Base-by-base conservation (phyloP, 345 rosid genomes). In the Ceriops decandra region DNA sequence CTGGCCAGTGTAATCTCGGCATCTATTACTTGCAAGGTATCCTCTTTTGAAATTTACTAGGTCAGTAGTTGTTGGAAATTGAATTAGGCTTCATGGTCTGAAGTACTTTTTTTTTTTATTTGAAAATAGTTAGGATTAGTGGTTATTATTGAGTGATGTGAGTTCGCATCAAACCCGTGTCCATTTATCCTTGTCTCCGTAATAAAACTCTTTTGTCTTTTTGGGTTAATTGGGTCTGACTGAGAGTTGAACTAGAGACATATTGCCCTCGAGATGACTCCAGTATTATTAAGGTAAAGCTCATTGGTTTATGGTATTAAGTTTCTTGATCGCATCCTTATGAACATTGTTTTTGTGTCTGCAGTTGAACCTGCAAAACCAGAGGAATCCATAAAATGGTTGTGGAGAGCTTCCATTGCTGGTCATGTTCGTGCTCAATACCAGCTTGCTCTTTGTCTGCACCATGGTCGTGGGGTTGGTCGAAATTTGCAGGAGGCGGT, bases 361-460 rank as follows among this genome's bases (percentile, higher is more conserved):
- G 85, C 82, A 90, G 97, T 67, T 72, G 86, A 95, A 77, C 92
- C 92, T 15, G 46, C 83, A 31, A 78, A 82, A 36, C 81, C 68
- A 0, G 73, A 79, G 71, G 90, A 86, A 82, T 96, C 98, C 11
- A 65, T 87, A 32, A 81, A 71, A 58, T 95, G 97, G 97, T 81
- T 95, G 68, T 71, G 66, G 5, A 60, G 66, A 63, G 90, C 98
- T 72, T 84, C 93, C 4, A 53, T 77, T 16, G 83, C 84, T 6
- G 93, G 96, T 10, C 87, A 90, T 61, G 75, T 74, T 67, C 86
- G 96, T 22, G 95, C 99, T 32, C 95, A 88, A 68, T 91, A 88
- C 84, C 98, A 91, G 73, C 76, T 91, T 11, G 98, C 90, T 1
- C 96, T 91, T 68, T 90, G 93, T 80, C 69, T 90, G 35, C 96